These are phyloP conservation scores for Ammopiptanthus mongolicus DNA, from an alignment of 306 rosid species.

Conservation along the genomic window DNA sequence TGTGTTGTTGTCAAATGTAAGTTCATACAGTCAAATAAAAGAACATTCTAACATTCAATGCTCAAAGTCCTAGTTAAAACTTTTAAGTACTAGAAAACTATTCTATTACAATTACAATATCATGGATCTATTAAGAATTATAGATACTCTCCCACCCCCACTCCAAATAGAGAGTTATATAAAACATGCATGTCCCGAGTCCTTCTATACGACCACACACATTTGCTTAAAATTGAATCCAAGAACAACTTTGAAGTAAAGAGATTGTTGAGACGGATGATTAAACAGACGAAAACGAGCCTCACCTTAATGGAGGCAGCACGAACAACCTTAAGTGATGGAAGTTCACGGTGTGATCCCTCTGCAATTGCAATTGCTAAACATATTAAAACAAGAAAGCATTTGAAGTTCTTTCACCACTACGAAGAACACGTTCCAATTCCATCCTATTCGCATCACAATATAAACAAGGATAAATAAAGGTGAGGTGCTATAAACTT, in stretches of 20 bases:
- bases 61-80: not conserved
- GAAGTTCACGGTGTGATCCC: slow-evolving; percentile 97
- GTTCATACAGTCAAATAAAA: not conserved
- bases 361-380: slow-evolving; percentile 39
- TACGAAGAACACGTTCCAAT: not conserved
- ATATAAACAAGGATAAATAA: not conserved
- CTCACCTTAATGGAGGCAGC: slow-evolving; percentile 65
- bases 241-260: slow-evolving; percentile 1
- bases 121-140: slow-evolving; percentile 1
- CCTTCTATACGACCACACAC: not conserved
- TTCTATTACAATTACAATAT: slow-evolving; percentile 1
- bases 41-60: not conserved
- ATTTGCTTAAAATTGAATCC: not conserved
- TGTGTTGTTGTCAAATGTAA: not conserved
- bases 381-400: not conserved
- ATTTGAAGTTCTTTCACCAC: not conserved
- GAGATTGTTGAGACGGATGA: not conserved
- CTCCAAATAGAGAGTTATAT: too few relatives aligned
- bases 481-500: not conserved
- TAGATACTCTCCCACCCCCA: too few relatives aligned
- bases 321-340: slow-evolving; percentile 69
- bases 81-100: not conserved
- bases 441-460: not conserved
- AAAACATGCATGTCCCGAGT: not conserved
- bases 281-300: slow-evolving; percentile 8